These are phyloP conservation scores for Juncus inflexus DNA, from an alignment of 176 grass and related monocot species.

Conservation along the genomic window DNA sequence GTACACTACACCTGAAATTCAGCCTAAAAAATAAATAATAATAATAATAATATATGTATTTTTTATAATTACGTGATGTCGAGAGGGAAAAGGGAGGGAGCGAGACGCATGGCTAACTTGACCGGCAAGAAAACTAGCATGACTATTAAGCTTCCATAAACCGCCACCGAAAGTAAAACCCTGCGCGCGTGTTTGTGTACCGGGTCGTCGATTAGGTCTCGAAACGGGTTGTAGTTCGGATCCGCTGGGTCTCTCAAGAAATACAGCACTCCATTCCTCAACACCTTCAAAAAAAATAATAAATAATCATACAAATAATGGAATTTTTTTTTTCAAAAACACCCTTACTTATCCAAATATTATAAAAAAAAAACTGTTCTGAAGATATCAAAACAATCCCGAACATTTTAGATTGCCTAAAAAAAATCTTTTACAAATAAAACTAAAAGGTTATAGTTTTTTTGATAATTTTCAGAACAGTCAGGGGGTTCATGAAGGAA, in stretches of 20 bases:
- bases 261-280: conserved; percentile 93
- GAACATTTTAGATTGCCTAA: too few species aligned
- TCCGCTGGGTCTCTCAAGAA: conserved; percentile 94
- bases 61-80: conserved; percentile 63
- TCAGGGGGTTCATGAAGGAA: too few species aligned
- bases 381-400: too few species aligned
- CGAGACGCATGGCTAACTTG: conserved; percentile 81
- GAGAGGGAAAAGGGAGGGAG: conserved; percentile 75
- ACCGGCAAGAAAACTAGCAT: conserved; percentile 98
- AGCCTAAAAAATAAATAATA: not conserved
- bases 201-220: conserved; percentile 94
- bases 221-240: conserved; percentile 99
- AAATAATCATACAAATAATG: too few species aligned
- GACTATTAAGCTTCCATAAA: conserved; percentile 98
- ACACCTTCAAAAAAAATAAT: conserved; percentile 41
- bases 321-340: too few species aligned
- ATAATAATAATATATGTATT: conserved; percentile 16
- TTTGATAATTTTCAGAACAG: too few species aligned
- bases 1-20: not conserved
- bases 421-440: too few species aligned
- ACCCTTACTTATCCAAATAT: too few species aligned
- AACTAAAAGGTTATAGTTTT: too few species aligned
- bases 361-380: too few species aligned
- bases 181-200: conserved; percentile 91
- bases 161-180: conserved; percentile 87